Evolutionary conservation across 2,329 filamentous ascomycete genomes (phyloP).

Genomic region (Colletotrichum lupini): DNA sequence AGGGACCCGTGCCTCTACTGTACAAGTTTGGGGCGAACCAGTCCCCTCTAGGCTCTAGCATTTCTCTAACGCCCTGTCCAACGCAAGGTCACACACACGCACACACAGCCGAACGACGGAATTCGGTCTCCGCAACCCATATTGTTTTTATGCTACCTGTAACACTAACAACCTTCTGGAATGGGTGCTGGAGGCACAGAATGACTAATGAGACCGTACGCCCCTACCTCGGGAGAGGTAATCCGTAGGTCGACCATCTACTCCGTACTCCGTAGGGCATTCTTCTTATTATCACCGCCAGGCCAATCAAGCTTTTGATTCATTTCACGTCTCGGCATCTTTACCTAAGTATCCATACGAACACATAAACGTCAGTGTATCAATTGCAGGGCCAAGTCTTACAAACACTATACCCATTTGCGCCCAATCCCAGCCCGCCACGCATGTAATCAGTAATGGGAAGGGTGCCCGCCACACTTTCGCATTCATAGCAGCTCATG

Average conservation of each 20-base stretch:
- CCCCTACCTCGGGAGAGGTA: not conserved
- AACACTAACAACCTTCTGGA: not conserved
- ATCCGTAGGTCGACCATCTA: too few species aligned
- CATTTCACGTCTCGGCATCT: not conserved
- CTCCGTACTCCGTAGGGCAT: not conserved
- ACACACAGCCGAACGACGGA: not conserved
- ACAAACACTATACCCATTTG: not conserved
- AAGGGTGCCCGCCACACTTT: not conserved
- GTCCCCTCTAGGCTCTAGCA: not conserved
- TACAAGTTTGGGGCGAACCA: not conserved
- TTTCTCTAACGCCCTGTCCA: not conserved
- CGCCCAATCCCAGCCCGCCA: conserved; percentile 7
- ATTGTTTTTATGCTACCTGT: not conserved
- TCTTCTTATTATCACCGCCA: not conserved
- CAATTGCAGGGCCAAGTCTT: not conserved
- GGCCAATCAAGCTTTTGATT: not conserved
- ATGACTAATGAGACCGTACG: not conserved
- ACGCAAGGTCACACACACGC: not conserved
- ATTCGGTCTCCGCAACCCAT: not conserved
- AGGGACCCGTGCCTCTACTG: not conserved
- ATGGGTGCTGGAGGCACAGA: not conserved
- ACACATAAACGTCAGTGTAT: not conserved
- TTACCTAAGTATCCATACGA: not conserved
- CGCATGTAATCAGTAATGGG: not conserved
- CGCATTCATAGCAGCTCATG: not conserved